phyloP scores from a whole-genome alignment of 306 rosid species.

The Parietaria judaica region DNA sequence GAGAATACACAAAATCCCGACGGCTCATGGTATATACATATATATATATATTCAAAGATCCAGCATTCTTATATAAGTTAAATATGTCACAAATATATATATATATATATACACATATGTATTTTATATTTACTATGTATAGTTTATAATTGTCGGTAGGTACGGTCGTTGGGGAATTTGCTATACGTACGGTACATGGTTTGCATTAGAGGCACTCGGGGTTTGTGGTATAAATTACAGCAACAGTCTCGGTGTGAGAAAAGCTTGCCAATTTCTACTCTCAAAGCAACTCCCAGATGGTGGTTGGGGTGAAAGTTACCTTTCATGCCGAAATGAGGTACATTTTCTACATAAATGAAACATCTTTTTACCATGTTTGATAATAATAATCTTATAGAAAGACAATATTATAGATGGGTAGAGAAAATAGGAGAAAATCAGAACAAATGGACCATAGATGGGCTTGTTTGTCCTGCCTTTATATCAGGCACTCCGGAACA shows the following conservation, averaged over 20 bases:
- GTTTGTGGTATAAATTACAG: slow-evolving; percentile 35
- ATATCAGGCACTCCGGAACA: no score
- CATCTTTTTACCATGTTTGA: no score
- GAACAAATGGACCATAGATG: no score
- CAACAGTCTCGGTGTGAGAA: slow-evolving; percentile 35
- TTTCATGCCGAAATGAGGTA: slow-evolving; percentile 59
- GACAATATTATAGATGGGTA: no score
- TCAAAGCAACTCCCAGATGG: slow-evolving; percentile 61
- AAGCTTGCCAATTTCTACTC: slow-evolving; percentile 48
- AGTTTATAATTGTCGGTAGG: slow-evolving; percentile 20
- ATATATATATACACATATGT: no score
- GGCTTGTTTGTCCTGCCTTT: no score
- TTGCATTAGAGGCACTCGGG: slow-evolving; percentile 41
- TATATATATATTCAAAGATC: no score
- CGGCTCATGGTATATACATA: slow-evolving; percentile 57
- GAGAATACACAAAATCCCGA: slow-evolving; percentile 48
- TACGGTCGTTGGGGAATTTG: slow-evolving; percentile 81
- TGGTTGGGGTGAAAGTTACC: slow-evolving; percentile 84
- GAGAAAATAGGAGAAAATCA: no score
- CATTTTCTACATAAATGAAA: no score
- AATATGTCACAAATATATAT: neutral
- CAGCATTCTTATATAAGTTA: neutral
- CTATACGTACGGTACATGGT: slow-evolving; percentile 74
- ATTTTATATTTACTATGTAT: no score
- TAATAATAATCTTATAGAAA: no score